These are phyloP conservation scores for Pleurotus pulmonarius DNA, from an alignment of 768 basidiomycete species.

Conservation along the genomic window DNA sequence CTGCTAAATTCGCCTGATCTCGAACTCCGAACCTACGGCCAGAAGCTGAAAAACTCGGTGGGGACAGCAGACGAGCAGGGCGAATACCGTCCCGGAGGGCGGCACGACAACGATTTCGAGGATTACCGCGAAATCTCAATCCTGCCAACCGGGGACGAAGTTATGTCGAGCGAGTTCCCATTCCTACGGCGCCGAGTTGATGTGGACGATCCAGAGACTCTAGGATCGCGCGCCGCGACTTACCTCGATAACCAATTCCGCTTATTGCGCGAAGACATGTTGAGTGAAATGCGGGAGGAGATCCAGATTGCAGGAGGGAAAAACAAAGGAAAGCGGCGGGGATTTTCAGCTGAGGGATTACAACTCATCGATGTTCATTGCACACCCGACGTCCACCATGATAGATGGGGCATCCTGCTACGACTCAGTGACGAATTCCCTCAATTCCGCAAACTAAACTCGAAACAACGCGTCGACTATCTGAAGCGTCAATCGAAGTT, in stretches of 20 bases:
- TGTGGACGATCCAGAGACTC: slow-evolving; percentile 39
- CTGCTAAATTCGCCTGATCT: slow-evolving; percentile 20
- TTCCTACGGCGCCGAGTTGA: slow-evolving; percentile 44
- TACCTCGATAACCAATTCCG: slow-evolving; percentile 69
- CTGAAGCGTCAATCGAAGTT: slow-evolving; percentile 37
- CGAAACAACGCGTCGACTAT: slow-evolving; percentile 31
- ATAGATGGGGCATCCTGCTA: slow-evolving; percentile 39
- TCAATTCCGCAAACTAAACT: slow-evolving; percentile 23
- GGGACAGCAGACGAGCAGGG: slow-evolving; percentile 15
- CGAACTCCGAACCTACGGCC: slow-evolving; percentile 25
- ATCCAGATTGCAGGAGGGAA: slow-evolving; percentile 35
- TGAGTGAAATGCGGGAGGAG: slow-evolving; percentile 55
- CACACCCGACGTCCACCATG: slow-evolving; percentile 20
- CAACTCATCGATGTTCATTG: slow-evolving; percentile 30
- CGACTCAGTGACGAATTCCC: slow-evolving; percentile 31
- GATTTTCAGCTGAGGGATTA: slow-evolving; percentile 34
- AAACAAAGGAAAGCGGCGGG: slow-evolving; percentile 37
- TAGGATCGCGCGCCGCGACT: slow-evolving; percentile 33
- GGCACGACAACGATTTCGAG: slow-evolving; percentile 66
- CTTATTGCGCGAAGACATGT: slow-evolving; percentile 60
- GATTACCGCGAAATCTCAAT: slow-evolving; percentile 62
- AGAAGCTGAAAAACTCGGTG: slow-evolving; percentile 34
- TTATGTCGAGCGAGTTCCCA: slow-evolving; percentile 37
- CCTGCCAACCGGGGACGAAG: slow-evolving; percentile 59
- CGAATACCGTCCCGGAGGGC: slow-evolving; percentile 48